A percentile compares a stretch with the other conserved stretches of the same genome.
phyloP scores from a whole-genome alignment of 2,329 filamentous ascomycete genomes.

The Verticillium isaacii region DNA sequence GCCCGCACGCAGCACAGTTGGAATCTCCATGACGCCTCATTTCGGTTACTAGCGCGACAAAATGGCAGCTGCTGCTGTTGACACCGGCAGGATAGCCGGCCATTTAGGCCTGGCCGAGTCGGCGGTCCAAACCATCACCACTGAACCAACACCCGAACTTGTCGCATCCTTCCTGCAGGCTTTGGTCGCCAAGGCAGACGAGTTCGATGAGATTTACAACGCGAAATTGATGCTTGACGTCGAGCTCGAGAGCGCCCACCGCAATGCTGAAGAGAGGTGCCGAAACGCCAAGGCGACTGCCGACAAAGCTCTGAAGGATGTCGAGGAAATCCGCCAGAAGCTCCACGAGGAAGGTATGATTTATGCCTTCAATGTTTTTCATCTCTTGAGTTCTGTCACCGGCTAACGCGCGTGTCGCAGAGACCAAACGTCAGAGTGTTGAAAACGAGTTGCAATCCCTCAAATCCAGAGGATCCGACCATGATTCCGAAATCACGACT shows the following conservation, averaged over 20 bases:
- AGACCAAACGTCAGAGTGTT: slow-evolving; percentile 68
- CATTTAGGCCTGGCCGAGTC: slow-evolving; percentile 66
- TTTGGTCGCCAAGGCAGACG: slow-evolving; percentile 73
- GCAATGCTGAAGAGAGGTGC: slow-evolving; percentile 75
- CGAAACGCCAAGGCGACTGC: slow-evolving; percentile 76
- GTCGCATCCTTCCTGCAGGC: slow-evolving; percentile 70
- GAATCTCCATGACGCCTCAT: neutral
- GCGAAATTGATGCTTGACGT: slow-evolving; percentile 89
- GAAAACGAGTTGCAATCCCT: slow-evolving; percentile 78
- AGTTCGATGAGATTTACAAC: slow-evolving; percentile 75
- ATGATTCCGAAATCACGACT: slow-evolving; percentile 69
- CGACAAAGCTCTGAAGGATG: slow-evolving; percentile 78
- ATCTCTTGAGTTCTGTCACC: neutral
- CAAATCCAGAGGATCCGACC: slow-evolving; percentile 69
- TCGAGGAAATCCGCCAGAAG: slow-evolving; percentile 75
- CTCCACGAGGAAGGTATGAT: slow-evolving; percentile 73
- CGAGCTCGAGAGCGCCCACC: slow-evolving; percentile 85
- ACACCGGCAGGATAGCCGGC: slow-evolving; percentile 68
- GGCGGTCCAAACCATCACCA: slow-evolving; percentile 55
- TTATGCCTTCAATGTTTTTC: neutral
- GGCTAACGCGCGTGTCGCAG: slow-evolving; percentile 35
- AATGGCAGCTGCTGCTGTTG: slow-evolving; percentile 48
- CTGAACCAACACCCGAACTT: slow-evolving; percentile 71
- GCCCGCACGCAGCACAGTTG: neutral
- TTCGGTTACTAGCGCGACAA: slow-evolving; percentile 7